Base-by-base conservation (phyloP, 2,329 filamentous ascomycete genomes). In the Cyphellophora attinorum region DNA sequence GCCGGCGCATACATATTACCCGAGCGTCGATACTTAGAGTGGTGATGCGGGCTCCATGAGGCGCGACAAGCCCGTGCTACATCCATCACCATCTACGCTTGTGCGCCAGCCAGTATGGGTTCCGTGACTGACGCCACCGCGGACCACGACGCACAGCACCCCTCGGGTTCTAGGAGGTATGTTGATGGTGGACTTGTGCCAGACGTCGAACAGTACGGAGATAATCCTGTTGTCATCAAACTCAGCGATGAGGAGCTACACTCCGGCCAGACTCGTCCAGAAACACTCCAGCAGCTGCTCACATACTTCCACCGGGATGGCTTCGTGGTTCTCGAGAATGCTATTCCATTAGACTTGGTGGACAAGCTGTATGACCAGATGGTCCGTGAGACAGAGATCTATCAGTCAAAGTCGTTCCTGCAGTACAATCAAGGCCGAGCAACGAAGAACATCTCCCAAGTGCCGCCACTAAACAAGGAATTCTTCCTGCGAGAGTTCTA, bases 351-450 rank as follows among this genome's bases (percentile, higher is more conserved):
- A 25, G 23, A 27, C 29, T 27, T 45, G 32, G 41, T 59, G n/a
- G 49, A 58, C 39, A 44, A 49, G 5, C 57, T 80, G 18, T 78
- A 79, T 47, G 41, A 47, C 29, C 71, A 68, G 43, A 80, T 79
- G 75, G 61, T 73, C 2, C 46, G 45, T 8, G 51, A 61, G 6
- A 52, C 56, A 33, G 40, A 38, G 19, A 34, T 37, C 11, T 37
- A 37, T 5, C 31, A 39, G 8, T 29, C 31, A 17, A 55, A 61
- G 46, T 56, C 56, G 6, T 35, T 52, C 17, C 29, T 43, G 15
- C 44, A 41, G 33, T 44, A 37, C 44, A 56, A 57, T 42, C 54
- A 52, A 33, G 49, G 49, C 35, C 33, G 45, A 13, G 31, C 45
- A 4, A 57, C 55, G 2, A 51, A 53, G 2, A 64, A 64, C 35